A percentile compares a stretch with the other conserved stretches of the same genome.
These are phyloP conservation scores for Auricularia cornea DNA, from an alignment of 768 basidiomycete species.

Conservation along the genomic window DNA sequence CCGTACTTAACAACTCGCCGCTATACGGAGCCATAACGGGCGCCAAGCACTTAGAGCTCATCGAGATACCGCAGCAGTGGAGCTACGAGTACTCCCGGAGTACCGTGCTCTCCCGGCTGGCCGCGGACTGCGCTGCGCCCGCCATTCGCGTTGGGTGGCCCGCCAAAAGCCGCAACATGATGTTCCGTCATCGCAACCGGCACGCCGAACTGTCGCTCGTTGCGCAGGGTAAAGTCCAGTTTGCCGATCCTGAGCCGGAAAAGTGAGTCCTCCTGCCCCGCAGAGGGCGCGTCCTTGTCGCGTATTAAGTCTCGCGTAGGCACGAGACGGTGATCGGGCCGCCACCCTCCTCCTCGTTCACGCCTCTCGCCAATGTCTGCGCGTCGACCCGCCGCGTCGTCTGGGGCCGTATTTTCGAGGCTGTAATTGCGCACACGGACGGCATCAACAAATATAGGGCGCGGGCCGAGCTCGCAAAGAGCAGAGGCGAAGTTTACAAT, in stretches of 20 bases:
- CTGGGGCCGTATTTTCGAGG: background rate
- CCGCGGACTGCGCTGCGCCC: background rate
- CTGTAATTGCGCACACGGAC: background rate
- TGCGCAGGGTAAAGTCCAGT: background rate
- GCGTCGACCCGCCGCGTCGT: background rate
- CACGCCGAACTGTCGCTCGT: background rate
- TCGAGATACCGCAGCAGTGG: background rate
- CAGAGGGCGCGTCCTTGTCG: background rate
- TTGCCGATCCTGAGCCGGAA: background rate
- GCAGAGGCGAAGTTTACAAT: no score
- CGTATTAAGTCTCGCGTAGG: background rate
- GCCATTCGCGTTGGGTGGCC: background rate
- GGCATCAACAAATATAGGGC: background rate
- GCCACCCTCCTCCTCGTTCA: background rate
- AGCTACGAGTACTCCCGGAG: background rate
- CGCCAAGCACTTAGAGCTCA: background rate
- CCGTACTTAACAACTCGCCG: no score
- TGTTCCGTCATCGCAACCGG: background rate
- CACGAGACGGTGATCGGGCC: background rate
- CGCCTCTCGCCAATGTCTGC: background rate
- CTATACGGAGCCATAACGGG: no score
- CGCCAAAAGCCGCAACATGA: background rate
- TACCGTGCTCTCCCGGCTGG: background rate
- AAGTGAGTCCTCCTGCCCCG: background rate
- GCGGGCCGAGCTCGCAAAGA: no score